Evolutionary conservation across 2,329 filamentous ascomycete genomes (phyloP).

Genomic region (Trichoderma breve): DNA sequence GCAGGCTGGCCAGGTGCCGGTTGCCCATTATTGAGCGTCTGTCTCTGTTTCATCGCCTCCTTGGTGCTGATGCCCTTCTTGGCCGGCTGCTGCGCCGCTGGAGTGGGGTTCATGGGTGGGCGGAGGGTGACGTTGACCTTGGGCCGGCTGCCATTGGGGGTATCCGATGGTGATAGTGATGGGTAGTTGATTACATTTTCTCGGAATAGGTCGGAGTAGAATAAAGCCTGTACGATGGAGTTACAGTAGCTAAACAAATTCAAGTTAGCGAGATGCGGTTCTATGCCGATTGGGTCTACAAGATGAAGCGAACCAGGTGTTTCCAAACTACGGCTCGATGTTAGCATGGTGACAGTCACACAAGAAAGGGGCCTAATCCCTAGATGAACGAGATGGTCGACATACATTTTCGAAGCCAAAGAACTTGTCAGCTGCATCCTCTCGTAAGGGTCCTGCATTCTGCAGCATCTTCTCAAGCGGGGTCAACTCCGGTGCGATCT

Average conservation of each 20-base stretch:
- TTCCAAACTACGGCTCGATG: conserved; percentile 70
- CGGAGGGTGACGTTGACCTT: conserved; percentile 62
- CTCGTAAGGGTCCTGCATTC: conserved; percentile 74
- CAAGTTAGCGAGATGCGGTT: neutral
- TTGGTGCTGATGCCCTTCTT: conserved; percentile 54
- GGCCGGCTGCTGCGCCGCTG: conserved; percentile 40
- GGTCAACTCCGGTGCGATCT: conserved; percentile 56
- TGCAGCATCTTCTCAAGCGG: conserved; percentile 73
- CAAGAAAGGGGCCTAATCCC: neutral
- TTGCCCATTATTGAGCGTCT: conserved; percentile 53
- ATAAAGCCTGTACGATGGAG: conserved; percentile 95
- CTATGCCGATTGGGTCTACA: neutral
- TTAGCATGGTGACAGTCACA: conserved; percentile 35
- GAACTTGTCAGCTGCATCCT: conserved; percentile 95
- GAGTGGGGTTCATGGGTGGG: conserved; percentile 52
- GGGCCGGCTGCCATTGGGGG: conserved; percentile 57
- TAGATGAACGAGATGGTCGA: conserved; percentile 25
- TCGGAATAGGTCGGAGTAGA: conserved; percentile 91
- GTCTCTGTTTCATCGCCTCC: conserved; percentile 57
- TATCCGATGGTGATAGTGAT: conserved; percentile 65
- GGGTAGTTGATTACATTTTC: conserved; percentile 93
- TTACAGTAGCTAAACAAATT: conserved; percentile 78
- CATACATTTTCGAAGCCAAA: conserved; percentile 97
- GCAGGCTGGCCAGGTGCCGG: conserved; percentile 54
- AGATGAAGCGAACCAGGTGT: conserved; percentile 74